Percentiles rank a stretch among this genome's conserved stretches.
phyloP scores from a whole-genome alignment of 345 rosid genomes.

The Eucalyptus fibrosa region DNA sequence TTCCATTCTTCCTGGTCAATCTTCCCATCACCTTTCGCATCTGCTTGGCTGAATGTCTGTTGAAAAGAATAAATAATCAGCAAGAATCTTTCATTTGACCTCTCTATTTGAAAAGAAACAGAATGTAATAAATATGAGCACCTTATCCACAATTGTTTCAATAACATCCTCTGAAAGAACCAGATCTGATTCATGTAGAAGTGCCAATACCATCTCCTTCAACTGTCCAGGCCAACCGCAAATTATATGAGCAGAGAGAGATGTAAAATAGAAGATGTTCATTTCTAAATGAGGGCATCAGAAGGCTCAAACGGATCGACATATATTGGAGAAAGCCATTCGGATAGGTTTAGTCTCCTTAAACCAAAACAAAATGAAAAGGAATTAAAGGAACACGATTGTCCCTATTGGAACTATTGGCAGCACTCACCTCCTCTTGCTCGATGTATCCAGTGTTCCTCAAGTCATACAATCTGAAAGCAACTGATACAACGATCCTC shows the following conservation, averaged over 20 bases:
- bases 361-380: neutral
- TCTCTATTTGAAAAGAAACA: neutral
- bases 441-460: conserved; percentile 86
- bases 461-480: conserved; percentile 75
- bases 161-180: conserved; percentile 52
- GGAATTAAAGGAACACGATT: neutral
- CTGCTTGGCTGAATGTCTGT: conserved; percentile 70
- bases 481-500: conserved; percentile 28
- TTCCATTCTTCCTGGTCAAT: conserved; percentile 89
- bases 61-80: neutral
- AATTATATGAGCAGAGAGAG: neutral
- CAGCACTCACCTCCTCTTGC: conserved; percentile 60
- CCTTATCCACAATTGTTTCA: conserved; percentile 73
- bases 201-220: conserved; percentile 92
- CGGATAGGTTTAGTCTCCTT: neutral
- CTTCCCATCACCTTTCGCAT: conserved; percentile 57
- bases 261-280: neutral
- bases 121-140: neutral
- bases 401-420: neutral
- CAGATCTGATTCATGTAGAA: conserved; percentile 81
- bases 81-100: neutral
- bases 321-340: neutral
- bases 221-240: conserved; percentile 19
- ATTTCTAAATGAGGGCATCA: neutral
- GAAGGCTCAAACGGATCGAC: neutral